Evolutionary conservation across 2,329 filamentous ascomycete genomes (phyloP).

Genomic region (Cladobotryum mycophilum): DNA sequence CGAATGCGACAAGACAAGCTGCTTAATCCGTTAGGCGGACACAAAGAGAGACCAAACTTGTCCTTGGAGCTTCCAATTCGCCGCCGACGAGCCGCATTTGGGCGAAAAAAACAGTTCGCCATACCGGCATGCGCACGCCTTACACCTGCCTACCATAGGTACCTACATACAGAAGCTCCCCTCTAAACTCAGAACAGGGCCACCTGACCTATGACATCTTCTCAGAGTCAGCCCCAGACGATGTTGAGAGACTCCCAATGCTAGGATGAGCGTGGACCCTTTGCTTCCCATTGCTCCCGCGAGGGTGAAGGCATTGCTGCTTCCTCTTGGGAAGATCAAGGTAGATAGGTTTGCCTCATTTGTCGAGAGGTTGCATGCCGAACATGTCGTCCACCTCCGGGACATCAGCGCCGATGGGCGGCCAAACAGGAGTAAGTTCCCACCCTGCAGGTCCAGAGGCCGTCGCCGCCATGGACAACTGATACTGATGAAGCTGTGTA

Average conservation of each 20-base stretch:
- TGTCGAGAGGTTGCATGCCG: conserved; percentile 67
- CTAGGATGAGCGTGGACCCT: conserved; percentile 79
- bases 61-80: not conserved
- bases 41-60: conserved; percentile 3
- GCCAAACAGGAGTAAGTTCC: conserved; percentile 69
- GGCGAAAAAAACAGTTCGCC: not conserved
- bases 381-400: conserved; percentile 76
- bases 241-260: conserved; percentile 35
- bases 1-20: conserved; percentile 7
- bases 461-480: conserved; percentile 12
- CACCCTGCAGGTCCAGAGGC: conserved; percentile 5
- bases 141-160: too few species aligned
- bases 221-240: conserved; percentile 15
- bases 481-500: conserved; percentile 30
- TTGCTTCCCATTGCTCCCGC: conserved; percentile 87
- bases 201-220: not conserved
- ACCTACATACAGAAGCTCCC: too few species aligned
- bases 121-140: conserved; percentile 4
- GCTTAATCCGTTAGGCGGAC: conserved; percentile 4
- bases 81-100: not conserved
- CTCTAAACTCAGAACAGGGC: too few species aligned
- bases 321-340: conserved; percentile 83
- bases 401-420: conserved; percentile 81
- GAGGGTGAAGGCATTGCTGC: conserved; percentile 78
- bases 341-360: conserved; percentile 74